phyloP scores from a whole-genome alignment of 1,284 basidiomycete species.

The Pterula multifida region DNA sequence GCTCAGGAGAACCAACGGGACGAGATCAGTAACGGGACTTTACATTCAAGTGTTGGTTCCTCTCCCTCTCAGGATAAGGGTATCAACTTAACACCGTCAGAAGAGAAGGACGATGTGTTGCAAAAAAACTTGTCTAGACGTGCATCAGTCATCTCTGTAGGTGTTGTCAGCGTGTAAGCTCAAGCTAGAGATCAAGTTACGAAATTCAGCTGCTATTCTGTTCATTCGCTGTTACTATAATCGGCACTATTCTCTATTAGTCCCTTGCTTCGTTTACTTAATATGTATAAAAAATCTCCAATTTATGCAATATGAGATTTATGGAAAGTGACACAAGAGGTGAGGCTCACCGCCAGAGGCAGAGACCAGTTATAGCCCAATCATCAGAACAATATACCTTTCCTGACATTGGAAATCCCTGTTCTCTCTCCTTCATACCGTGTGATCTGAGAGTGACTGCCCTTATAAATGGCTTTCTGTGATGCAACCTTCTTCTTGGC shows the following conservation, averaged over 20 bases:
- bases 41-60: no score
- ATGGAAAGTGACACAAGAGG: no score
- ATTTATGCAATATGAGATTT: no score
- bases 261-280: no score
- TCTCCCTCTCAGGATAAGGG: no score
- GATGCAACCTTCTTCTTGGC: constrained; percentile 85
- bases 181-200: no score
- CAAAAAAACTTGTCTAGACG: not conserved
- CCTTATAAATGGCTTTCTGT: constrained; percentile 84
- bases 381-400: constrained; percentile 58
- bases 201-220: no score
- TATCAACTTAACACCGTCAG: not conserved
- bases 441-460: constrained; percentile 54
- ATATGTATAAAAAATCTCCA: no score
- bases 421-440: constrained; percentile 61
- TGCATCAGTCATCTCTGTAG: not conserved
- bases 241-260: no score
- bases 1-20: not conserved
- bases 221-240: no score
- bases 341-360: no score
- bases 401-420: constrained; percentile 82
- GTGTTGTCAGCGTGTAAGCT: not conserved
- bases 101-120: not conserved
- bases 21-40: not conserved
- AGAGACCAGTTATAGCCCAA: not conserved